Evolutionary conservation across 176 grass and related monocot genomes (phyloP).

Genomic region (Leersia perrieri): DNA sequence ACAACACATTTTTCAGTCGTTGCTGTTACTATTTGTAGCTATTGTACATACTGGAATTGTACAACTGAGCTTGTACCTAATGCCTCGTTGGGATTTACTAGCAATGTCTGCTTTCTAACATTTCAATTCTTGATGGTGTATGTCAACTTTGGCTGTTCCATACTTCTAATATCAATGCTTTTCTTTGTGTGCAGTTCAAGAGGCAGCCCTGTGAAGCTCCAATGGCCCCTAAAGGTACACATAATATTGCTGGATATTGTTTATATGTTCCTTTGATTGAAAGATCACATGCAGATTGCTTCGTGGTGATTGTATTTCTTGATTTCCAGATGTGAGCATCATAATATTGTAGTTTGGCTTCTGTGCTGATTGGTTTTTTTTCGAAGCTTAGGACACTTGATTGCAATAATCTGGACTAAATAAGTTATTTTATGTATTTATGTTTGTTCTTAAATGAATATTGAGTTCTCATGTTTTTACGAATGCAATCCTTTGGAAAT

Average conservation of each 20-base stretch:
- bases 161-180: neutral
- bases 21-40: neutral
- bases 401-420: neutral
- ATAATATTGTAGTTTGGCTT: no score
- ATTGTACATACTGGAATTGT: neutral
- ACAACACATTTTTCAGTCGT: neutral
- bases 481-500: neutral
- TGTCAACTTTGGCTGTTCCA: neutral
- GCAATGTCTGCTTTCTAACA: no score
- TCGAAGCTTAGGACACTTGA: neutral
- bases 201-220: slow-evolving; percentile 11
- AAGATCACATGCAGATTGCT: neutral
- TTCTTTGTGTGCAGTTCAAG: slow-evolving; percentile 6
- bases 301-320: neutral
- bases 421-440: neutral
- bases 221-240: slow-evolving; percentile 52
- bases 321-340: neutral
- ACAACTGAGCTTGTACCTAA: neutral
- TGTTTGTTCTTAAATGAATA: neutral
- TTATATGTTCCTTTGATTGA: neutral
- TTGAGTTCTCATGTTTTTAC: neutral
- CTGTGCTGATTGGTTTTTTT: no score
- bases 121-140: neutral
- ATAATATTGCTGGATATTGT: neutral
- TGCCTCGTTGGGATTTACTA: neutral